These are phyloP conservation scores for Boletellus ananas DNA, from an alignment of 768 basidiomycete genomes.

Conservation along the genomic window DNA sequence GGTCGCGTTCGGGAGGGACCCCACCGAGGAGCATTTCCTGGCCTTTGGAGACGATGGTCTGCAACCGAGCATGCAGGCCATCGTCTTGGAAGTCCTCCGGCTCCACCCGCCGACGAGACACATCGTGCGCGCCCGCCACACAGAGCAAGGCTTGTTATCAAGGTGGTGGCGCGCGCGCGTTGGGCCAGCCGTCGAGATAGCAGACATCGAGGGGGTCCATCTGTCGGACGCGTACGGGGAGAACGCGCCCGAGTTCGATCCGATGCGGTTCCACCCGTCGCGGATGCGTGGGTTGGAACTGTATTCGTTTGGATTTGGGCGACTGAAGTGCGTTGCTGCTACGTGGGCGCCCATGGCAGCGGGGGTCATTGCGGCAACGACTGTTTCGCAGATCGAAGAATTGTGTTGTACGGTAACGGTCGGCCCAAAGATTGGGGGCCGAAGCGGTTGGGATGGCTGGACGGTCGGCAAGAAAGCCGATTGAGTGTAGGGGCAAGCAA, in stretches of 20 bases:
- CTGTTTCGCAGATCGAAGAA: slow-evolving; percentile 35
- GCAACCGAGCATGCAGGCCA: slow-evolving; percentile 20
- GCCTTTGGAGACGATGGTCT: slow-evolving; percentile 10
- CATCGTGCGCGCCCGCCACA: slow-evolving; percentile 16
- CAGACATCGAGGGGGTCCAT: slow-evolving; percentile 23
- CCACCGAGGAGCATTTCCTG: slow-evolving; percentile 19
- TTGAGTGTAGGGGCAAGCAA: slow-evolving; percentile 1
- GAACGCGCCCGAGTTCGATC: slow-evolving; percentile 42
- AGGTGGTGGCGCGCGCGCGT: slow-evolving; percentile 15
- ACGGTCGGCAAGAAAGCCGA: neutral
- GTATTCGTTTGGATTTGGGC: slow-evolving; percentile 46
- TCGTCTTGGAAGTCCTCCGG: slow-evolving; percentile 29
- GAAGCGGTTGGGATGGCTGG: slow-evolving; percentile 53
- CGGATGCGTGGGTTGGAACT: slow-evolving; percentile 15
- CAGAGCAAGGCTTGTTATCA: neutral
- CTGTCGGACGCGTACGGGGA: slow-evolving; percentile 22
- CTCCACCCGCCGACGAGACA: slow-evolving; percentile 27
- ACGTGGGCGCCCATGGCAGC: slow-evolving; percentile 58
- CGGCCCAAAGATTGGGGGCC: slow-evolving; percentile 31
- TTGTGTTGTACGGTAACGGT: slow-evolving; percentile 15
- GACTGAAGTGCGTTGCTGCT: slow-evolving; percentile 38
- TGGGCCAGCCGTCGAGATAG: slow-evolving; percentile 15
- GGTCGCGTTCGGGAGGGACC: slow-evolving; percentile 17
- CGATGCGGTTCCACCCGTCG: slow-evolving; percentile 37
- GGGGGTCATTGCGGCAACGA: slow-evolving; percentile 43